phyloP scores from a whole-genome alignment of 257 asterid species.

The Ocimum tenuiflorum region DNA sequence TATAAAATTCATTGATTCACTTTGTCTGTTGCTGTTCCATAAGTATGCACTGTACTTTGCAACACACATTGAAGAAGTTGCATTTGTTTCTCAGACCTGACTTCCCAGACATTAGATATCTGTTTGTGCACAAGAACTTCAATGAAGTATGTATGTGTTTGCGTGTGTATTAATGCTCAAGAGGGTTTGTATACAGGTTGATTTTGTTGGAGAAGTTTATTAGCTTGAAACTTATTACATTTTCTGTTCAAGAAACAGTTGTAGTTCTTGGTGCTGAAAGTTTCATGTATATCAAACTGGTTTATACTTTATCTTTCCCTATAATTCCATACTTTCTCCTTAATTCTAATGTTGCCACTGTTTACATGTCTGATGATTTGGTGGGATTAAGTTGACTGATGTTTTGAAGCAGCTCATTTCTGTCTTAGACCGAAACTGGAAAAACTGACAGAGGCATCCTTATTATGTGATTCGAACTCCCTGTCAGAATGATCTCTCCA shows the following conservation, averaged over 20 bases:
- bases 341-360: not conserved
- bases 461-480: slow-evolving; percentile 61
- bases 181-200: no score
- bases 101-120: not conserved
- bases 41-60: not conserved
- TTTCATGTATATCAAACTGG: not conserved
- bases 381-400: not conserved
- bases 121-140: not conserved
- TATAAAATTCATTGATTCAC: slow-evolving; percentile 18
- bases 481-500: slow-evolving; percentile 67
- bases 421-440: slow-evolving; percentile 38
- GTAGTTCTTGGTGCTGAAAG: not conserved
- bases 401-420: not conserved
- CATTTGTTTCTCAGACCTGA: not conserved
- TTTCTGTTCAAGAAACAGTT: slow-evolving; percentile 3
- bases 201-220: not conserved
- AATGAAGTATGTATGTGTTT: not conserved
- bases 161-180: no score
- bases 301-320: not conserved
- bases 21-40: not conserved
- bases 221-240: slow-evolving; percentile 5
- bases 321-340: not conserved
- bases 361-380: not conserved
- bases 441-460: slow-evolving; percentile 62
- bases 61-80: not conserved